These are phyloP conservation scores for Pseudogymnoascus sp. DNA, from an alignment of 2,329 filamentous ascomycete species.

Conservation along the genomic window DNA sequence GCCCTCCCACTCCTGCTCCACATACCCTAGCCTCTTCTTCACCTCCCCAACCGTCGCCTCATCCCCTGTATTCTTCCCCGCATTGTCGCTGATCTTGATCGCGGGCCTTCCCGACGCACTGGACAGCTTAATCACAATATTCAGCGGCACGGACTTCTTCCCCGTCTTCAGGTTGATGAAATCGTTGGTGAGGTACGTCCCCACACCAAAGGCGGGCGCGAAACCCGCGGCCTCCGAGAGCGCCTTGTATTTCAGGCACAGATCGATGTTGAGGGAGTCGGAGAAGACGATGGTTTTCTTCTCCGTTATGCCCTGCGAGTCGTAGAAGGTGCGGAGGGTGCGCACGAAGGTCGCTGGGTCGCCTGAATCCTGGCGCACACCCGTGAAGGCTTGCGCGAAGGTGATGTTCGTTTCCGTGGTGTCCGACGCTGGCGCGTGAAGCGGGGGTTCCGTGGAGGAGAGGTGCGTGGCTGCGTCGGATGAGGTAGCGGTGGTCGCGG, in stretches of 20 bases:
- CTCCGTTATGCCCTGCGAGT: conserved; percentile 55
- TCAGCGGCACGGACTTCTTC: conserved; percentile 81
- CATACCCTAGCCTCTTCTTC: conserved; percentile 78
- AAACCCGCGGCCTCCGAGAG: conserved; percentile 75
- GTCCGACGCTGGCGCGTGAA: conserved; percentile 24
- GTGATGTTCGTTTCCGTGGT: conserved; percentile 38
- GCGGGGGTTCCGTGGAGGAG: conserved; percentile 35
- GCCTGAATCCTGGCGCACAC: conserved; percentile 66
- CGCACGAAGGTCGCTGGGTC: conserved; percentile 61
- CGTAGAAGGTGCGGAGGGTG: conserved; percentile 44
- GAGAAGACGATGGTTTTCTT: conserved; percentile 93
- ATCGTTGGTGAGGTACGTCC: conserved; percentile 94
- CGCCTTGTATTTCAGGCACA: conserved; percentile 82
- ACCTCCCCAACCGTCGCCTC: conserved; percentile 70
- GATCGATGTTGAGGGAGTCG: conserved; percentile 85
- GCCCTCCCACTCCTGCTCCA: conserved; percentile 73
- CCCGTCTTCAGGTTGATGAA: conserved; percentile 66
- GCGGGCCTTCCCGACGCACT: conserved; percentile 74
- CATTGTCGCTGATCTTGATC: conserved; percentile 88
- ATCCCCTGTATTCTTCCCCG: conserved; percentile 87
- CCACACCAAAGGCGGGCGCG: conserved; percentile 83
- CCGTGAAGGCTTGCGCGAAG: conserved; percentile 61
- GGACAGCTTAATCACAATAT: conserved; percentile 96
- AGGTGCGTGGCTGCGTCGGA: conserved; percentile 27
- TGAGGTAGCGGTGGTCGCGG: conserved; percentile 34